Percentiles rank a stretch among this genome's conserved stretches.
Conservation (phyloP, 23 red algal species). For the Chondrus crispus region DNA sequence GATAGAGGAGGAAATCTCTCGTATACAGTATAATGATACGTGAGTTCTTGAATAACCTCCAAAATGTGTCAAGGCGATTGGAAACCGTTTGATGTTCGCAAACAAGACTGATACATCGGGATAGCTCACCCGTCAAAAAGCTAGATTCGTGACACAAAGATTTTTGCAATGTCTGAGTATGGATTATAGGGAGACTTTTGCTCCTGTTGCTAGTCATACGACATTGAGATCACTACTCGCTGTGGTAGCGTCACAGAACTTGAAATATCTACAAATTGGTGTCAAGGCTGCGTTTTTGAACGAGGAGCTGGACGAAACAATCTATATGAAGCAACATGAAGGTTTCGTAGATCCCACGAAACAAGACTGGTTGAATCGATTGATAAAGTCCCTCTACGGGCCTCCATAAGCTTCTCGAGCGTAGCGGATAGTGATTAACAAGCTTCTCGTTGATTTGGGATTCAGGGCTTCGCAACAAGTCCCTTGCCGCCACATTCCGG, state of each 20-base stretch:
- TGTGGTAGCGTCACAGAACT: neutral
- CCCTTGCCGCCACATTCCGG: neutral
- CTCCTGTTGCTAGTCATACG: neutral
- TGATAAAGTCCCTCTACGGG: neutral
- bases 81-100: neutral
- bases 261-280: neutral
- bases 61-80: neutral
- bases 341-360: neutral
- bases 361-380: neutral
- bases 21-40: neutral
- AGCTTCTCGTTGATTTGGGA: neutral
- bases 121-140: neutral
- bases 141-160: neutral
- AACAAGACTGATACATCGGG: neutral
- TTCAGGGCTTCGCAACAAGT: neutral
- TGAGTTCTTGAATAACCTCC: neutral
- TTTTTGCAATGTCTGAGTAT: neutral
- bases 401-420: neutral
- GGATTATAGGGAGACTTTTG: slow-evolving; percentile 53
- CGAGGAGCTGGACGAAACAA: neutral
- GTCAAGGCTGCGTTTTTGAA: slow-evolving; percentile 34
- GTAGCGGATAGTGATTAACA: neutral
- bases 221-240: neutral
- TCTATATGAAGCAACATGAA: slow-evolving; percentile 43
- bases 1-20: neutral